Evolutionary conservation across 495 filamentous ascomycete genomes (phyloP).

Genomic region (Penicillium fimorum): DNA sequence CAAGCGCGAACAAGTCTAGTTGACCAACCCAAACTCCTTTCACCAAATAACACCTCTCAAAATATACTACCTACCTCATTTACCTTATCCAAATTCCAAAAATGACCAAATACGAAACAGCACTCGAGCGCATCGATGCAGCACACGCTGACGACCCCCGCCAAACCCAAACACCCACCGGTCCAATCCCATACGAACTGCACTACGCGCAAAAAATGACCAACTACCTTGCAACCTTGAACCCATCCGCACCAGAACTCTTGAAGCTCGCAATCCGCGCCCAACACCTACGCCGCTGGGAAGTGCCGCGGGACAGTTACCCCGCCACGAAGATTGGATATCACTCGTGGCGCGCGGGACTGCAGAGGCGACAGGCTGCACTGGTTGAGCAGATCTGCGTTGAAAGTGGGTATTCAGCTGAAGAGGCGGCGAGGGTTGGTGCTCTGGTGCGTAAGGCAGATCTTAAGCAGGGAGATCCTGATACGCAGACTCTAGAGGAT

Average conservation of each 20-base stretch:
- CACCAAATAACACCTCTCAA: not conserved
- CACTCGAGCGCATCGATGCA: conserved; percentile 65
- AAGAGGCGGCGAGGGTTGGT: conserved; percentile 54
- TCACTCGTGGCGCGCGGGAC: conserved; percentile 67
- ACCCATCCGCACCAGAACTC: conserved; percentile 56
- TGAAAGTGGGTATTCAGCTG: conserved; percentile 46
- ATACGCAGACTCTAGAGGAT: conserved; percentile 75
- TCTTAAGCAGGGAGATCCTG: conserved; percentile 55
- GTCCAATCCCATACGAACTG: conserved; percentile 64
- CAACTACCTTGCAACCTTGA: conserved; percentile 56
- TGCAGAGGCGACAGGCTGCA: conserved; percentile 68
- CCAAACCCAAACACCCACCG: conserved; percentile 24
- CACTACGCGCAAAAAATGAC: conserved; percentile 80
- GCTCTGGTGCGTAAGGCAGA: conserved; percentile 65
- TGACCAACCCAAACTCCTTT: not conserved
- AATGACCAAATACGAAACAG: conserved; percentile 41
- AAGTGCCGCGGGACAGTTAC: conserved; percentile 68
- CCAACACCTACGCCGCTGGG: conserved; percentile 81
- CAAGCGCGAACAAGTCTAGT: not conserved
- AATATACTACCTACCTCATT: not conserved
- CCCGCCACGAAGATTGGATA: conserved; percentile 70
- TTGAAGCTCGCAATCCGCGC: conserved; percentile 74
- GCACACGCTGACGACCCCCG: conserved; percentile 71
- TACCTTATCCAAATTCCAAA: not conserved
- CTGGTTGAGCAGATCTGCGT: conserved; percentile 55